phyloP scores from a whole-genome alignment of 345 rosid genomes.

The Psidium friedrichsthalianum region DNA sequence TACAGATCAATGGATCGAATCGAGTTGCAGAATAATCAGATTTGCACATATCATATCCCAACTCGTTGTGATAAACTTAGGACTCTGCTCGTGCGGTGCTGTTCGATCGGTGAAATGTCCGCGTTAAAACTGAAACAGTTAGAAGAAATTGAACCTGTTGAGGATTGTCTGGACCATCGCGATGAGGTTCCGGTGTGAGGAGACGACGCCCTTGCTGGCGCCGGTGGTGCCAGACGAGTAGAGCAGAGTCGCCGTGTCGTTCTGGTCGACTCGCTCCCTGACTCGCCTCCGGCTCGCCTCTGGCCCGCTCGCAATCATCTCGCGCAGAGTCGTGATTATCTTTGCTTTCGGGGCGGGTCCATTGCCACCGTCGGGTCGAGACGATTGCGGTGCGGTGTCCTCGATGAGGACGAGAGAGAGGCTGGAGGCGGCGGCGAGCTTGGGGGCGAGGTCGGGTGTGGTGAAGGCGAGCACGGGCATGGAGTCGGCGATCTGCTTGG shows the following conservation, averaged over 20 bases:
- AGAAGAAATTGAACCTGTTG: slow-evolving; percentile 11
- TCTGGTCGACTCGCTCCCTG: slow-evolving; percentile 47
- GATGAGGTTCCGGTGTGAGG: slow-evolving; percentile 63
- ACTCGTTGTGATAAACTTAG: background rate
- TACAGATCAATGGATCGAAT: background rate
- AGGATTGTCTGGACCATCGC: slow-evolving; percentile 42
- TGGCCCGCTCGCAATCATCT: slow-evolving; percentile 43
- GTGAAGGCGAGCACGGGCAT: slow-evolving; percentile 70
- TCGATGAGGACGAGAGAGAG: slow-evolving; percentile 55
- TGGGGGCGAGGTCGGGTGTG: slow-evolving; percentile 41
- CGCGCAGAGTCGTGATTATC: slow-evolving; percentile 27
- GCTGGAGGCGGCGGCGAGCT: slow-evolving; percentile 25
- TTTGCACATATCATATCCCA: background rate
- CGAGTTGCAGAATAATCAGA: background rate
- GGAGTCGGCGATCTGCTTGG: slow-evolving; percentile 52
- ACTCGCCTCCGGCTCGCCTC: slow-evolving; percentile 22
- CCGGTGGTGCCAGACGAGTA: slow-evolving; percentile 96
- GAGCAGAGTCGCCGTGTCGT: slow-evolving; percentile 74
- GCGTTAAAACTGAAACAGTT: background rate
- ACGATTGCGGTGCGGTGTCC: slow-evolving; percentile 7
- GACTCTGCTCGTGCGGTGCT: background rate
- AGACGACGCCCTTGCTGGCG: slow-evolving; percentile 71
- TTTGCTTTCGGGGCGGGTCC: background rate
- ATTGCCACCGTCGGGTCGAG: background rate
- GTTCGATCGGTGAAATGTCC: background rate